These are phyloP conservation scores for Pseudoneurospora amorphoporcata DNA, from an alignment of 495 filamentous ascomycete genomes.

Conservation along the genomic window DNA sequence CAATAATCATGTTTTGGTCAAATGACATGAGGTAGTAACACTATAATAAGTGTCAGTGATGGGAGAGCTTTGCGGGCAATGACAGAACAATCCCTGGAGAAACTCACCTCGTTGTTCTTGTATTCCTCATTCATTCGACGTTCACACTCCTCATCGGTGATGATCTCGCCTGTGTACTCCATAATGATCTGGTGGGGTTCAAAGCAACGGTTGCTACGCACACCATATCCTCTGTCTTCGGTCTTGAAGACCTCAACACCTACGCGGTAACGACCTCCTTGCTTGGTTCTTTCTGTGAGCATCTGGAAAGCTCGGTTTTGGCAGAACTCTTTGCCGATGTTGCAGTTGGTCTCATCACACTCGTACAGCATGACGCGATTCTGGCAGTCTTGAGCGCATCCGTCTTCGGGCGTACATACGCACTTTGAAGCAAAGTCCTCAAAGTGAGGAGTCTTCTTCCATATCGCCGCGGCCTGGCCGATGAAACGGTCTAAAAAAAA, in stretches of 20 bases:
- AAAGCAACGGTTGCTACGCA: slow-evolving; percentile 81
- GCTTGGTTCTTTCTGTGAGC: slow-evolving; percentile 63
- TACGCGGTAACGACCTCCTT: slow-evolving; percentile 72
- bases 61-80: slow-evolving; percentile 12
- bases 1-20: slow-evolving; percentile 97
- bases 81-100: background rate
- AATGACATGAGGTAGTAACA: slow-evolving; percentile 98
- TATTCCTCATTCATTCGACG: slow-evolving; percentile 85
- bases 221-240: slow-evolving; percentile 75
- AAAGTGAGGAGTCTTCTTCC: slow-evolving; percentile 67
- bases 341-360: slow-evolving; percentile 85
- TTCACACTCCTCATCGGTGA: slow-evolving; percentile 87
- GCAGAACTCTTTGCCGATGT: slow-evolving; percentile 57
- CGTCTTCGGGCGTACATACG: slow-evolving; percentile 64
- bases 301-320: slow-evolving; percentile 80
- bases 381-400: slow-evolving; percentile 82
- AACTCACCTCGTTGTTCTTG: slow-evolving; percentile 75
- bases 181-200: slow-evolving; percentile 90
- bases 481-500: slow-evolving; percentile 67
- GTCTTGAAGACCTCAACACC: slow-evolving; percentile 95
- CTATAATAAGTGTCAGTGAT: slow-evolving; percentile 33
- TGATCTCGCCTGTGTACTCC: slow-evolving; percentile 95
- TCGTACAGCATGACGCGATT: slow-evolving; percentile 97
- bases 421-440: slow-evolving; percentile 67
- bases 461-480: slow-evolving; percentile 73